A percentile compares a stretch with the other conserved stretches of the same genome.
Evolutionary conservation across 1,139 yeast genomes (phyloP).

Genomic region (Candida freyschussii): DNA sequence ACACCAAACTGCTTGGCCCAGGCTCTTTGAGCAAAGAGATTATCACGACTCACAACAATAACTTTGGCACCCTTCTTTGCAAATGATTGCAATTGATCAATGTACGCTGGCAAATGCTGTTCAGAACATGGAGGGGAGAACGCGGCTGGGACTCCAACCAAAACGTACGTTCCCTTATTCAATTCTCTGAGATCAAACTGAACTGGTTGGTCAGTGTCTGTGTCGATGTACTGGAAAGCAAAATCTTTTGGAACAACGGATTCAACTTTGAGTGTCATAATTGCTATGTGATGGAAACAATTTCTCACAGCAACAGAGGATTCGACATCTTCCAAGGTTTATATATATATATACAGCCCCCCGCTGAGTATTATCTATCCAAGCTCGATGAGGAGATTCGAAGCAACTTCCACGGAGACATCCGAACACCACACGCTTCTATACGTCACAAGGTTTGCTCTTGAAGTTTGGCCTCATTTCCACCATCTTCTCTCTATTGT

Average conservation of each 20-base stretch:
- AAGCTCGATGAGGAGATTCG: too few relatives aligned
- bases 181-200: conserved; percentile 13
- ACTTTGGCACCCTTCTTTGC: conserved; percentile 61
- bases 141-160: conserved; percentile 88
- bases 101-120: conserved; percentile 70
- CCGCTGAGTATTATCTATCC: too few relatives aligned
- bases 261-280: conserved; percentile 2
- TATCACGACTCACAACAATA: conserved; percentile 69
- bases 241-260: conserved; percentile 28
- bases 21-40: conserved; percentile 71
- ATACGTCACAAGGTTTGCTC: too few relatives aligned
- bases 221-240: conserved; percentile 24
- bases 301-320: conserved; percentile 1
- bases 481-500: too few relatives aligned
- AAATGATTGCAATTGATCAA: conserved; percentile 34
- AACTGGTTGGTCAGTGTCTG: conserved; percentile 23
- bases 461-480: too few relatives aligned
- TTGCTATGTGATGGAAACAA: neutral
- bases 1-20: conserved; percentile 68
- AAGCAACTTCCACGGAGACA: too few relatives aligned
- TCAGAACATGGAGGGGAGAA: conserved; percentile 87
- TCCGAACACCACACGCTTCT: too few relatives aligned
- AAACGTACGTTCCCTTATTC: conserved; percentile 30
- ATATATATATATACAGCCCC: neutral
- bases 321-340: neutral